Evolutionary conservation across 257 asterid species (phyloP).

Genomic region (Ligustrum vulgare): DNA sequence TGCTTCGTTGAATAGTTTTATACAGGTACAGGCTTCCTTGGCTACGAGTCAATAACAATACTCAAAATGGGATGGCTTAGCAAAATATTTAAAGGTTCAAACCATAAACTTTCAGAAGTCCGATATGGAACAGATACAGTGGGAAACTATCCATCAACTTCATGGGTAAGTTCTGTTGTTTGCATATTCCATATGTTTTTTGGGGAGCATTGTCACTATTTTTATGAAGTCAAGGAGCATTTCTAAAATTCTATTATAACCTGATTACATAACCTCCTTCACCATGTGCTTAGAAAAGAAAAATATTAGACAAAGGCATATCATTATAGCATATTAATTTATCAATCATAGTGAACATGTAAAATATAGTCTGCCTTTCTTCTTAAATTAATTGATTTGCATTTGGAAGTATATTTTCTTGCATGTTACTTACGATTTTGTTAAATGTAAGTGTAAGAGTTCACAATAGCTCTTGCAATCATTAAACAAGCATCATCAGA

Average conservation of each 20-base stretch:
- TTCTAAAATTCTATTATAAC: background rate
- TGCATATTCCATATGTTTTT: constrained; percentile 1
- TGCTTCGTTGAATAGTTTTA: constrained; percentile 12
- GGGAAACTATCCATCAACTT: constrained; percentile 58
- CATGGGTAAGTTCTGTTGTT: constrained; percentile 44
- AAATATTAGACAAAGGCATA: background rate
- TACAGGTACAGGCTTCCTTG: constrained; percentile 41
- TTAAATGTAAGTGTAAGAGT: too few species aligned
- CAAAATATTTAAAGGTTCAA: constrained; percentile 69
- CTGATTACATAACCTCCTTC: background rate
- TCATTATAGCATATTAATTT: too few species aligned
- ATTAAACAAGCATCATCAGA: too few species aligned
- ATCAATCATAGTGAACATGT: too few species aligned
- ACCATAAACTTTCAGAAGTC: constrained; percentile 64
- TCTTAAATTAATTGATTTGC: too few species aligned
- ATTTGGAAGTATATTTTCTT: too few species aligned
- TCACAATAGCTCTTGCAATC: too few species aligned
- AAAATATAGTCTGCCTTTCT: too few species aligned
- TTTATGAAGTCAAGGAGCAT: background rate
- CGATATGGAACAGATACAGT: constrained; percentile 43
- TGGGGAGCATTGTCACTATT: background rate
- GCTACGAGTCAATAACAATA: constrained; percentile 35
- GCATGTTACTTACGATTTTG: too few species aligned
- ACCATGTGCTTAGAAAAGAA: background rate
- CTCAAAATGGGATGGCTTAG: constrained; percentile 77